A percentile compares a stretch with the other conserved stretches of the same genome.
These are phyloP conservation scores for Penicillium manginii DNA, from an alignment of 495 filamentous ascomycete species.

Conservation along the genomic window DNA sequence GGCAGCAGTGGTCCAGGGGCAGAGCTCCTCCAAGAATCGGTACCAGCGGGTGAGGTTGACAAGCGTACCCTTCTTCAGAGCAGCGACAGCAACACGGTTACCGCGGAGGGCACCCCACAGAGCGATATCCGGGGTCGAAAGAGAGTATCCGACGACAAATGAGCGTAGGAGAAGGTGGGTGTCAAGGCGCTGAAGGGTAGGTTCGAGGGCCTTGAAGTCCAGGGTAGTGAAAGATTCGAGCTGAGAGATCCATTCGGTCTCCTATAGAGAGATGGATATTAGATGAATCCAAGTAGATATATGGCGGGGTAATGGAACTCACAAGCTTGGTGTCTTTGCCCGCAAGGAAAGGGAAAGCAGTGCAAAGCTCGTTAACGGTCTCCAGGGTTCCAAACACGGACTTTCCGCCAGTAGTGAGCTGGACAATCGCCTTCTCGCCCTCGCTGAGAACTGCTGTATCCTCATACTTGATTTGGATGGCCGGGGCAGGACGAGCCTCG, in stretches of 20 bases:
- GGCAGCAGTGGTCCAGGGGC: constrained; percentile 59
- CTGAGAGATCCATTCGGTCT: constrained; percentile 61
- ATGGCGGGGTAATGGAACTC: constrained; percentile 19
- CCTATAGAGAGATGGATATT: constrained; percentile 30
- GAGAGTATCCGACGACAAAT: constrained; percentile 79
- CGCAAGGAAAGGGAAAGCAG: constrained; percentile 45
- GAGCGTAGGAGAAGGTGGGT: constrained; percentile 84
- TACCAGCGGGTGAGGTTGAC: constrained; percentile 89
- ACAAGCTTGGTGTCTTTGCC: constrained; percentile 52
- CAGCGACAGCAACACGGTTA: constrained; percentile 81
- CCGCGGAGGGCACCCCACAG: constrained; percentile 84
- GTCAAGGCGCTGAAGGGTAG: constrained; percentile 75
- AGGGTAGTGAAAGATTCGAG: constrained; percentile 55
- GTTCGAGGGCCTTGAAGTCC: constrained; percentile 82
- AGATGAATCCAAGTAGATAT: constrained; percentile 2
- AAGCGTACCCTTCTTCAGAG: constrained; percentile 76
- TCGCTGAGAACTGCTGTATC: constrained; percentile 48
- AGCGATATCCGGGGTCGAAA: constrained; percentile 77
- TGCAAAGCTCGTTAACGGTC: constrained; percentile 43
- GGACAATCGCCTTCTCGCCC: constrained; percentile 46
- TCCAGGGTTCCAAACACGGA: constrained; percentile 41
- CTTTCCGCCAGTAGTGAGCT: constrained; percentile 39
- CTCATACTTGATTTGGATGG: constrained; percentile 52
- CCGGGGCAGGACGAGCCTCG: constrained; percentile 44
- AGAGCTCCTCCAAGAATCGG: constrained; percentile 77